phyloP scores from a whole-genome alignment of 2,329 filamentous ascomycete genomes.

The Hypoxylon sp. region DNA sequence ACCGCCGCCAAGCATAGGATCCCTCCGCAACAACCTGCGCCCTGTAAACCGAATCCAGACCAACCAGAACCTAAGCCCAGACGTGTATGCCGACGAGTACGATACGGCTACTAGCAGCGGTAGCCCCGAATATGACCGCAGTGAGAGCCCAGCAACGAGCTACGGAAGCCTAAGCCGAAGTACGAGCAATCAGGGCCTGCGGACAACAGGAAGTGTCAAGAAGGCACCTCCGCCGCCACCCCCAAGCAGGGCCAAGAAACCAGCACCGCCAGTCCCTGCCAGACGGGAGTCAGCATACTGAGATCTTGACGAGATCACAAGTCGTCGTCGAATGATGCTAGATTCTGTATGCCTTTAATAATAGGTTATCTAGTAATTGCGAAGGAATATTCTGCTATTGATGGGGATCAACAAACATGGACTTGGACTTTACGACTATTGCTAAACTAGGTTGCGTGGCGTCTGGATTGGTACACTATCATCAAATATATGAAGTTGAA shows the following conservation, averaged over 20 bases:
- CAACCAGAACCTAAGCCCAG: slow-evolving; percentile 48
- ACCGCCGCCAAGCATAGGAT: slow-evolving; percentile 45
- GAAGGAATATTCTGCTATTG: slow-evolving; percentile 4
- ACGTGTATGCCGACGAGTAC: slow-evolving; percentile 60
- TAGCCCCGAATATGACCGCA: slow-evolving; percentile 60
- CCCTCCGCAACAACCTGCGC: slow-evolving; percentile 54
- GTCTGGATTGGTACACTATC: slow-evolving; percentile 30
- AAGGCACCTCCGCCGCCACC: slow-evolving; percentile 58
- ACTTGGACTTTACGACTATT: neutral
- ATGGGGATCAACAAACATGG: slow-evolving; percentile 1
- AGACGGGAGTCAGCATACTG: slow-evolving; percentile 43
- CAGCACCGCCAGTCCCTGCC: slow-evolving; percentile 60
- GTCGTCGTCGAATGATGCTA: neutral
- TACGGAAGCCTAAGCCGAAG: slow-evolving; percentile 61
- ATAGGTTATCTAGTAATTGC: slow-evolving; percentile 12
- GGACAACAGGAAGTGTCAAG: slow-evolving; percentile 39
- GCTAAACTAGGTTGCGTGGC: slow-evolving; percentile 21
- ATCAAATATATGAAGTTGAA: neutral
- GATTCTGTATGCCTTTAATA: neutral
- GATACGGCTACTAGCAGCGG: slow-evolving; percentile 59
- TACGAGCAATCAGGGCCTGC: slow-evolving; percentile 48
- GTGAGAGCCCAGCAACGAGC: slow-evolving; percentile 64
- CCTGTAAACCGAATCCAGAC: slow-evolving; percentile 57
- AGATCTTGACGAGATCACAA: neutral
- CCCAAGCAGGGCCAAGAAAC: slow-evolving; percentile 61